phyloP scores from a whole-genome alignment of 176 grass and related monocot species.

The Cocos nucifera region DNA sequence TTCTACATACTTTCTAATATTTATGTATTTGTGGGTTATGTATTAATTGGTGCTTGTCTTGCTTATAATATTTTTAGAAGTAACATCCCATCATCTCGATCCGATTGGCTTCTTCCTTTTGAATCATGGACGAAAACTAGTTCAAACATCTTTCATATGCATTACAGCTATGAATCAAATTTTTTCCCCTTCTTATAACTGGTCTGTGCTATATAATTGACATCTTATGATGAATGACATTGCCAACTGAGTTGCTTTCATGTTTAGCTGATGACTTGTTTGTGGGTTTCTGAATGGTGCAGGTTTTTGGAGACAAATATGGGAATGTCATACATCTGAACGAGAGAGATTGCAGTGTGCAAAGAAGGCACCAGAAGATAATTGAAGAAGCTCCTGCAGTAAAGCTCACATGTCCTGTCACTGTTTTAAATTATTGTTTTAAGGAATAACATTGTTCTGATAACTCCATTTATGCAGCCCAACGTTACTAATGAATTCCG shows the following conservation, averaged over 20 bases:
- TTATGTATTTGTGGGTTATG: too few species aligned
- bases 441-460: conserved; percentile 13
- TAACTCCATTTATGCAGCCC: conserved; percentile 45
- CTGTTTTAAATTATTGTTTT: conserved; percentile 11
- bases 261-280: conserved; percentile 7
- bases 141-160: too few species aligned
- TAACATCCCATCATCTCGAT: too few species aligned
- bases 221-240: too few species aligned
- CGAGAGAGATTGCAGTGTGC: conserved; percentile 96
- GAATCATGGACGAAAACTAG: too few species aligned
- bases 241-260: background rate
- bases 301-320: conserved; percentile 89
- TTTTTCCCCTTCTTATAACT: too few species aligned
- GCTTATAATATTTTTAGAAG: too few species aligned
- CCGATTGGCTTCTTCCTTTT: too few species aligned
- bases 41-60: too few species aligned
- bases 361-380: conserved; percentile 96
- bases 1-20: too few species aligned
- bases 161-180: too few species aligned
- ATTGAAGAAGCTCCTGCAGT: conserved; percentile 98
- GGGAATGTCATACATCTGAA: conserved; percentile 89
- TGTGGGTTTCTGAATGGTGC: conserved; percentile 11
- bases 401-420: conserved; percentile 25
- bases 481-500: conserved; percentile 64
- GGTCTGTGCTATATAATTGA: too few species aligned